Percentiles rank a stretch among this genome's conserved stretches.
phyloP scores from a whole-genome alignment of 1,284 basidiomycete species.

The Microstroma glucosiphilum region DNA sequence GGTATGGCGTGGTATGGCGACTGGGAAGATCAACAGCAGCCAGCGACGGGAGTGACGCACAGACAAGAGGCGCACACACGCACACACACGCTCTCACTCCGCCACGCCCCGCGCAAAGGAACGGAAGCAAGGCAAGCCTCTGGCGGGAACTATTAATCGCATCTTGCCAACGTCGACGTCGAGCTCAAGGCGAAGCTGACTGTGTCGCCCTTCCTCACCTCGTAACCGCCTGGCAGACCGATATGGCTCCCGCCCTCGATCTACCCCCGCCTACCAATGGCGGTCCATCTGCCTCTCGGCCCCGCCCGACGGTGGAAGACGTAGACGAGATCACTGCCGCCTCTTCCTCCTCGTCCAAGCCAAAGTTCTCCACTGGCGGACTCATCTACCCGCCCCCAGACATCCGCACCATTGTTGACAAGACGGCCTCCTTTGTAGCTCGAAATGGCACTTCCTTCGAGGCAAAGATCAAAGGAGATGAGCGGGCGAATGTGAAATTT shows the following conservation, averaged over 20 bases:
- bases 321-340: constrained; percentile 23
- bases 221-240: background rate
- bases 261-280: constrained; percentile 35
- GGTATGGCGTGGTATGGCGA: background rate
- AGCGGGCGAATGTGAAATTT: constrained; percentile 40
- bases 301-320: constrained; percentile 22
- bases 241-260: constrained; percentile 19
- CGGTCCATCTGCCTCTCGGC: constrained; percentile 9
- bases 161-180: too few species aligned
- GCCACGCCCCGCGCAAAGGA: too few species aligned
- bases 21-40: background rate
- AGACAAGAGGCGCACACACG: constrained; percentile 4
- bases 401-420: constrained; percentile 79
- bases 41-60: background rate
- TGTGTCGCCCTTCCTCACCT: too few species aligned
- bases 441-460: constrained; percentile 45
- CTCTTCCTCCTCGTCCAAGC: constrained; percentile 15
- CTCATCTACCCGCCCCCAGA: constrained; percentile 53
- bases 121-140: too few species aligned
- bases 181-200: too few species aligned
- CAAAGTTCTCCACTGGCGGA: constrained; percentile 35
- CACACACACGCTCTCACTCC: background rate
- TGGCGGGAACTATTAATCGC: too few species aligned
- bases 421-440: constrained; percentile 88
- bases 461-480: constrained; percentile 40